These are phyloP conservation scores for Castanopsis chinensis DNA, from an alignment of 306 rosid genomes.

Conservation along the genomic window DNA sequence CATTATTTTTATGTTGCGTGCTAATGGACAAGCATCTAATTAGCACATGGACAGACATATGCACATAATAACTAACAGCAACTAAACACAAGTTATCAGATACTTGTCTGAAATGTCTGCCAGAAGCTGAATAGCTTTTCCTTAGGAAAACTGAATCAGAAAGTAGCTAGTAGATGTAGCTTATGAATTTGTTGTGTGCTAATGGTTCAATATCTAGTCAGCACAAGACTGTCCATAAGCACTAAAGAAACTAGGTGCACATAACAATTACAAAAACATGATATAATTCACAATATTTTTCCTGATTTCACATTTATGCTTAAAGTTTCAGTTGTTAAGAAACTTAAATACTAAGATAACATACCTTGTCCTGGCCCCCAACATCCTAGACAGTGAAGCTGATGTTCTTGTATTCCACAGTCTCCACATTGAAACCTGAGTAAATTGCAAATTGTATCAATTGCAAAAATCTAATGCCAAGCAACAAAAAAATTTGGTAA, in stretches of 20 bases:
- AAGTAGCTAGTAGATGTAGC: neutral
- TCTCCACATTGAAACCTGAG: conserved; percentile 63
- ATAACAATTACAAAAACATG: neutral
- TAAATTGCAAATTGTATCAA: conserved; percentile 3
- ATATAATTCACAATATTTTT: neutral
- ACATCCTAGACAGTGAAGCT: conserved; percentile 36
- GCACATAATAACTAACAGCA: conserved; percentile 10
- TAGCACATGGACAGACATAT: conserved; percentile 49
- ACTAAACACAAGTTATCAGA: no score
- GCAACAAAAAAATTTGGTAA: neutral
- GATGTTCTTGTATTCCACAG: conserved; percentile 60
- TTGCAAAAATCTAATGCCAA: neutral
- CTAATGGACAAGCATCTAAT: conserved; percentile 21
- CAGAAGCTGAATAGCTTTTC: neutral
- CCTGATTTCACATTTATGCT: neutral
- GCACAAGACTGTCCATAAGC: neutral
- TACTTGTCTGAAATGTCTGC: neutral
- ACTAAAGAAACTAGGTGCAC: neutral
- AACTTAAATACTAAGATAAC: neutral
- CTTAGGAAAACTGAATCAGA: neutral
- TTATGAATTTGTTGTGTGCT: neutral
- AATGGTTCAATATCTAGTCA: neutral
- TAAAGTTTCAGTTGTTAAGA: neutral
- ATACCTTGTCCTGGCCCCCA: conserved; percentile 77
- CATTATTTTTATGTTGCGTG: conserved; percentile 37